phyloP scores from a whole-genome alignment of 2,329 filamentous ascomycete genomes.

The Monosporascus sp. region DNA sequence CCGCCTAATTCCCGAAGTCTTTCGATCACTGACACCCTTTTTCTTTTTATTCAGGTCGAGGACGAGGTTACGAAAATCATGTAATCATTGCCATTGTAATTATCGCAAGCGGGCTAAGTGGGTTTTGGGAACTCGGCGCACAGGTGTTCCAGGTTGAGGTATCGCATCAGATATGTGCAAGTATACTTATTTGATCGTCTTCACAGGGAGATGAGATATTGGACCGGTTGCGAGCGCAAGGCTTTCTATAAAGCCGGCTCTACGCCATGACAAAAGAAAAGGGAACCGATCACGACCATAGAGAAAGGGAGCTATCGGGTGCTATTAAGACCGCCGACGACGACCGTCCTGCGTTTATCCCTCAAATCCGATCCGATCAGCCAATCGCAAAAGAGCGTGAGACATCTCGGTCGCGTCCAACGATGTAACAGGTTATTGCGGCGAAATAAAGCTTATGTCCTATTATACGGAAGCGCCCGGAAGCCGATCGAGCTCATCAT shows the following conservation, averaged over 20 bases:
- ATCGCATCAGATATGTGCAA: slow-evolving; percentile 18
- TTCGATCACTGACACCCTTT: slow-evolving; percentile 46
- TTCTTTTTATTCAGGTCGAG: slow-evolving; percentile 61
- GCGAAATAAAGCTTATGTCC: too few species aligned
- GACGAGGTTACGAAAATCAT: slow-evolving; percentile 88
- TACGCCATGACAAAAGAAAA: not conserved
- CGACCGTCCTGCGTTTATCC: not conserved
- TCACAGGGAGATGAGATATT: slow-evolving; percentile 29
- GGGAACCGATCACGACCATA: not conserved
- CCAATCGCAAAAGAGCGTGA: not conserved
- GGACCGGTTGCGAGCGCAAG: slow-evolving; percentile 31
- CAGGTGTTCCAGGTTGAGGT: slow-evolving; percentile 13
- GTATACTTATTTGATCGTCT: slow-evolving; percentile 23
- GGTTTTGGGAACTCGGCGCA: slow-evolving; percentile 11
- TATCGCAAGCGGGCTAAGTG: slow-evolving; percentile 11
- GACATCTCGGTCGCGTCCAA: not conserved
- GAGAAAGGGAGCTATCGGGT: too few species aligned
- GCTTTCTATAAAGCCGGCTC: slow-evolving; percentile 30
- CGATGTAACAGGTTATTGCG: too few species aligned
- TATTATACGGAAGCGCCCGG: too few species aligned
- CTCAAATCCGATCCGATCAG: not conserved
- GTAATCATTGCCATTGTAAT: slow-evolving; percentile 43
- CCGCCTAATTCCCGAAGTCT: slow-evolving; percentile 9
- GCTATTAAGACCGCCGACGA: not conserved
- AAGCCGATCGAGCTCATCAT: too few species aligned